Evolutionary conservation across 148 eudicot species (phyloP).

Genomic region (Limonium bicolor): DNA sequence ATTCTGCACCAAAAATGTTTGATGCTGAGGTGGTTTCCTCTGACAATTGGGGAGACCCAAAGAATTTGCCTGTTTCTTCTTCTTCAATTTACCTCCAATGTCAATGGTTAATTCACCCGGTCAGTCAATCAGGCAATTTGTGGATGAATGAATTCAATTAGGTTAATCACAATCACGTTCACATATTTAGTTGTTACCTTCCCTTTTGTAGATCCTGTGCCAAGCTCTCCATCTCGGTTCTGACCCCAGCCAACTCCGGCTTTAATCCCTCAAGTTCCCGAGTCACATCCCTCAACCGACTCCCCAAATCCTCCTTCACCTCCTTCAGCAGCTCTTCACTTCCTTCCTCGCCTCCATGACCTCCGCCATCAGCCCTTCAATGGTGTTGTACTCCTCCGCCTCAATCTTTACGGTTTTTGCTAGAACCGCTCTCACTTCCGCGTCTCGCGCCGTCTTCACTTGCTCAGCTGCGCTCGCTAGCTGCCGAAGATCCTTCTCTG

Average conservation of each 20-base stretch:
- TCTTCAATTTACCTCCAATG: background rate
- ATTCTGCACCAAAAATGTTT: background rate
- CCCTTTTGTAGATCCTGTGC: conserved; percentile 47
- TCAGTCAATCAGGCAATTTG: background rate
- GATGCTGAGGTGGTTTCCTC: too few species aligned
- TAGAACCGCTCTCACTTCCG: conserved; percentile 33
- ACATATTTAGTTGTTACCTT: conserved; percentile 25
- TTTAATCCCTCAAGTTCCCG: conserved; percentile 18
- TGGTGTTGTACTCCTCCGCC: conserved; percentile 22
- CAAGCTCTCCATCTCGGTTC: conserved; percentile 35
- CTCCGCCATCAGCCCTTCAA: conserved; percentile 20
- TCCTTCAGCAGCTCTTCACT: conserved; percentile 22
- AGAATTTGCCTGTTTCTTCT: background rate
- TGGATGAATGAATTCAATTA: background rate
- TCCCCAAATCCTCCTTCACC: conserved; percentile 18
- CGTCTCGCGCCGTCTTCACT: conserved; percentile 32
- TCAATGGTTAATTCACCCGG: background rate
- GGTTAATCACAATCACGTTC: background rate
- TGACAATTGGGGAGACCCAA: background rate
- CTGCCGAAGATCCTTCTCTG: conserved; percentile 39
- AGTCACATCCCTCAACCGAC: conserved; percentile 20
- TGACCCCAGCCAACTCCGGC: conserved; percentile 24
- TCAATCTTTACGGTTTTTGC: conserved; percentile 36
- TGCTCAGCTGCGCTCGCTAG: conserved; percentile 25
- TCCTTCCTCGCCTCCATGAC: conserved; percentile 24